A percentile compares a stretch with the other conserved stretches of the same genome.
phyloP scores from a whole-genome alignment of 1,284 basidiomycete species.

The Leccinum pachyderme region DNA sequence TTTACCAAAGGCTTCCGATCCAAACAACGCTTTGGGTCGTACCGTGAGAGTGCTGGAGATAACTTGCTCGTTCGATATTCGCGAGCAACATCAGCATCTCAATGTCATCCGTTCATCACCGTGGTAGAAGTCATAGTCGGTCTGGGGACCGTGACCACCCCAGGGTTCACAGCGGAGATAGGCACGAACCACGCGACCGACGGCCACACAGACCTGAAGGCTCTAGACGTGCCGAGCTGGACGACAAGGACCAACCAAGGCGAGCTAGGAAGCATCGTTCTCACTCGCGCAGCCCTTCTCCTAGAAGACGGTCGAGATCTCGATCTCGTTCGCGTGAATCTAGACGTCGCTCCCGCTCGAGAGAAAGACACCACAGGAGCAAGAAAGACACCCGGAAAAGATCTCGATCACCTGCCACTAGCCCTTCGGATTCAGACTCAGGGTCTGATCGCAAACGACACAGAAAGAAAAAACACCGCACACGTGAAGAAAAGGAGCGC shows the following conservation, averaged over 20 bases:
- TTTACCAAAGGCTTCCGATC: slow-evolving; percentile 30
- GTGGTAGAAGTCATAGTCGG: slow-evolving; percentile 20
- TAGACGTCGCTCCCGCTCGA: slow-evolving; percentile 28
- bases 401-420: slow-evolving; percentile 40
- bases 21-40: slow-evolving; percentile 24
- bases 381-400: slow-evolving; percentile 34
- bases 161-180: slow-evolving; percentile 14
- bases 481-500: slow-evolving; percentile 53
- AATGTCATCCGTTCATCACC: slow-evolving; percentile 23
- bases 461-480: slow-evolving; percentile 47
- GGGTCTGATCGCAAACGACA: slow-evolving; percentile 40
- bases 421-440: slow-evolving; percentile 35
- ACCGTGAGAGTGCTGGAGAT: slow-evolving; percentile 1
- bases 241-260: slow-evolving; percentile 7
- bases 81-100: background rate
- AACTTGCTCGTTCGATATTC: slow-evolving; percentile 6
- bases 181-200: slow-evolving; percentile 18
- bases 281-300: slow-evolving; percentile 25
- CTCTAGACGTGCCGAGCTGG: slow-evolving; percentile 9
- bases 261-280: slow-evolving; percentile 12
- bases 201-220: slow-evolving; percentile 16
- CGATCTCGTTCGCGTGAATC: slow-evolving; percentile 28
- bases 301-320: slow-evolving; percentile 23
- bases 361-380: slow-evolving; percentile 25
- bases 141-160: slow-evolving; percentile 9